Percentiles rank a stretch among this genome's conserved stretches.
These are phyloP conservation scores for Zalerion maritima DNA, from an alignment of 495 filamentous ascomycete genomes.

Conservation along the genomic window DNA sequence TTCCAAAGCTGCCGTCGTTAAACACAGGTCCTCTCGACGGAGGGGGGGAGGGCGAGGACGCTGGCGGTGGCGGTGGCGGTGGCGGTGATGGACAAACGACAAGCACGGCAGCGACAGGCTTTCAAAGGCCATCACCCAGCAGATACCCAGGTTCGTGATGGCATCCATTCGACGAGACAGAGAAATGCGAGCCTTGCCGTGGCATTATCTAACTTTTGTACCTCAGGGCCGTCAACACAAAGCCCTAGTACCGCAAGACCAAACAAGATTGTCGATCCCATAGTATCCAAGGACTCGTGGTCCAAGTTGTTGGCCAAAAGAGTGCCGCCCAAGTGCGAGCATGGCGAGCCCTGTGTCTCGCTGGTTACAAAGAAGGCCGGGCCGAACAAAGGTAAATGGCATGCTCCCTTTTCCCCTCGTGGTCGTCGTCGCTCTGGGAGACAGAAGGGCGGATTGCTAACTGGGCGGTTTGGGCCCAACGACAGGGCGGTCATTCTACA, in stretches of 20 bases:
- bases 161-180: slow-evolving; percentile 1
- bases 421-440: neutral
- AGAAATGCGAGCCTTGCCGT: neutral
- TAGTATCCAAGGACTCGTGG: slow-evolving; percentile 72
- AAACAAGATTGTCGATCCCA: slow-evolving; percentile 46
- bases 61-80: no score
- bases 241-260: slow-evolving; percentile 2
- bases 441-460: no score
- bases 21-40: neutral
- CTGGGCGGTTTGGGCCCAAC: no score
- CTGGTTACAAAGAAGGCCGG: slow-evolving; percentile 76
- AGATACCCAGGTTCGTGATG: no score
- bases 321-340: slow-evolving; percentile 64
- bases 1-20: neutral
- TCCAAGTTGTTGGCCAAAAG: slow-evolving; percentile 68
- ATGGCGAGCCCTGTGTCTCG: slow-evolving; percentile 72
- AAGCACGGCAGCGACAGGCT: no score
- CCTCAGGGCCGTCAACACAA: neutral
- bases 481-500: slow-evolving; percentile 71
- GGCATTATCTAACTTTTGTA: no score
- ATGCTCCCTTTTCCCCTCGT: neutral
- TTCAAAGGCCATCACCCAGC: no score
- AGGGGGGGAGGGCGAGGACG: no score
- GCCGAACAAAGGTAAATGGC: slow-evolving; percentile 46
- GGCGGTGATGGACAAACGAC: no score